A percentile compares a stretch with the other conserved stretches of the same genome.
phyloP scores from a whole-genome alignment of 2,329 filamentous ascomycete species.

The Venturia carpophila region DNA sequence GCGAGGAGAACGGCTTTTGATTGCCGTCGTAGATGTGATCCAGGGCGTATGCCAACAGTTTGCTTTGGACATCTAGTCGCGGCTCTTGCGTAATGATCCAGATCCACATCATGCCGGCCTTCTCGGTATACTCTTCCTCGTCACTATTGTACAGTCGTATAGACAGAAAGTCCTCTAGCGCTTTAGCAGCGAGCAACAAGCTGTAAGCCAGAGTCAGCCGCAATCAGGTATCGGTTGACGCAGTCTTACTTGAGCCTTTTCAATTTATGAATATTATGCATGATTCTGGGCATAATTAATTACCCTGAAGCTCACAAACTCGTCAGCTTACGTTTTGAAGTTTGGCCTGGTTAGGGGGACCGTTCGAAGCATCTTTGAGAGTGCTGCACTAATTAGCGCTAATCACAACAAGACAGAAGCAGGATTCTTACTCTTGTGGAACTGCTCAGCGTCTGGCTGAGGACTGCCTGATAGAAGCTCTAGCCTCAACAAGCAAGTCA shows the following conservation, averaged over 20 bases:
- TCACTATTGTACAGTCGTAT: conserved; percentile 46
- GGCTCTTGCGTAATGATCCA: conserved; percentile 54
- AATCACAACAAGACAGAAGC: not conserved
- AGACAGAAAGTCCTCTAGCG: conserved; percentile 58
- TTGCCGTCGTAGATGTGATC: conserved; percentile 41
- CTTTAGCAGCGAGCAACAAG: conserved; percentile 32
- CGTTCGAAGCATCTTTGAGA: conserved; percentile 54
- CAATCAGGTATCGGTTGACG: not conserved
- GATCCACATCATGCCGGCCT: conserved; percentile 57
- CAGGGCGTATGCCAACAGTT: conserved; percentile 36
- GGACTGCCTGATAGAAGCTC: conserved; percentile 51
- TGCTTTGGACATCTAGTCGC: conserved; percentile 27
- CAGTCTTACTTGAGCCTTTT: conserved; percentile 33
- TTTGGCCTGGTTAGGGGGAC: conserved; percentile 54
- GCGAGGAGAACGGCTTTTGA: conserved; percentile 44
- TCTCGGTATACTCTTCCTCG: conserved; percentile 57
- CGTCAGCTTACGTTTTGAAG: conserved; percentile 47
- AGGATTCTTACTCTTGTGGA: conserved; percentile 34
- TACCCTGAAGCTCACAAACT: conserved; percentile 12
- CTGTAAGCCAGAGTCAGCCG: not conserved
- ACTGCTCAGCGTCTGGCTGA: conserved; percentile 32
- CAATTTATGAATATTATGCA: conserved; percentile 61
- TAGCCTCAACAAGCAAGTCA: conserved; percentile 60
- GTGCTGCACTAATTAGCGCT: conserved; percentile 33
- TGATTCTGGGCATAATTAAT: conserved; percentile 36